These are phyloP conservation scores for Juglanconis sp. DNA, from an alignment of 2,329 filamentous ascomycete genomes.

Conservation along the genomic window DNA sequence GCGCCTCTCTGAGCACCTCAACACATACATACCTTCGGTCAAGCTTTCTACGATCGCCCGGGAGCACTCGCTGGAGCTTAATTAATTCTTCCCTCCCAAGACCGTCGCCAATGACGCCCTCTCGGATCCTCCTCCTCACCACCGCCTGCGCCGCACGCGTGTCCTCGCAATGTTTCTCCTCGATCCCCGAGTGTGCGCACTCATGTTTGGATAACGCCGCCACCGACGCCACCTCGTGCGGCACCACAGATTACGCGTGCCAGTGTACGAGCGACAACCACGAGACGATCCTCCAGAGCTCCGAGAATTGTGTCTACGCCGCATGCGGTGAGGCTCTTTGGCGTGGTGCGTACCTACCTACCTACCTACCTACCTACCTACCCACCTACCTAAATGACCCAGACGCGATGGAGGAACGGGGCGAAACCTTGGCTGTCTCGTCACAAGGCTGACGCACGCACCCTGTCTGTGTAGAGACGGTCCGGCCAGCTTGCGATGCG, in stretches of 20 bases:
- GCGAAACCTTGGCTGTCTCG: too few species aligned
- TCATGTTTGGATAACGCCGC: neutral
- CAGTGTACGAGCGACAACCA: slow-evolving; percentile 9
- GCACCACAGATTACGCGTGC: slow-evolving; percentile 1
- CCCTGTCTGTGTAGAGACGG: neutral
- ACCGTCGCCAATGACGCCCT: neutral
- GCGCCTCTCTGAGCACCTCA: too few species aligned
- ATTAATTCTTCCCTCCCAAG: too few species aligned
- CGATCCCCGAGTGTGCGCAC: slow-evolving; percentile 12
- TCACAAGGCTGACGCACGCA: too few species aligned
- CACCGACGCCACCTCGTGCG: neutral
- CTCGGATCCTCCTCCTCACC: neutral
- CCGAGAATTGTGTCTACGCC: slow-evolving; percentile 6
- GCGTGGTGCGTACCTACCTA: too few species aligned
- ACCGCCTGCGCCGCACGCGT: neutral
- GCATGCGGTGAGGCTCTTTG: neutral
- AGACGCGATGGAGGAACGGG: too few species aligned
- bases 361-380: too few species aligned
- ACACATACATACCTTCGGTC: too few species aligned
- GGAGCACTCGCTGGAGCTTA: too few species aligned
- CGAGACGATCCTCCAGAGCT: neutral
- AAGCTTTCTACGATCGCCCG: too few species aligned
- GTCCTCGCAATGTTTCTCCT: slow-evolving; percentile 7
- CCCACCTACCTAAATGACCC: too few species aligned
- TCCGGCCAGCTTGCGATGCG: neutral